Base-by-base conservation (phyloP, 2,329 filamentous ascomycete species). In the Diaporthe australafricana region DNA sequence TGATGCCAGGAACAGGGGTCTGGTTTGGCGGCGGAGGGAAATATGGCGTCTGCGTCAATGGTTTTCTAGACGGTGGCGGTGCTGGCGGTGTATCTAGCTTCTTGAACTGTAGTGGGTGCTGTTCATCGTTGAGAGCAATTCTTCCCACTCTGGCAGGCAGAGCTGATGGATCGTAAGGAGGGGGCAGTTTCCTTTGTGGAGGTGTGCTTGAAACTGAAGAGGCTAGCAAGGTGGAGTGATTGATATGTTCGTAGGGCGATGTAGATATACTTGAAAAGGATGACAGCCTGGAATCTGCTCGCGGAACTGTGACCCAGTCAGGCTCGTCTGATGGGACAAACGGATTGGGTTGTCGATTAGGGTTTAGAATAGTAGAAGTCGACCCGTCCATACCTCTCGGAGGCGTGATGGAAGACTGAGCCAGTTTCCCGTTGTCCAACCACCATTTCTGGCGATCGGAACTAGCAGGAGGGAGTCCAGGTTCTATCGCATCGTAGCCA, bases 401-500 rank as follows among this genome's bases (percentile, higher is more conserved):
- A 11, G 93, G 90, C 72, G 87, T 86, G 47, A 97, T 84, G 20
- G 88, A 87, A 7, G 94, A 95, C 75, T 92, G 91, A 16, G 93
- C 95, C 68, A 94, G 92, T 75, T 93, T 89, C 68, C 91, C 91
- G 77, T 91, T 90, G 68, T 92, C 88, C 32, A 92, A 83, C 91
- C 91, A 93, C 91, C 91, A 93, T 79, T 91, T 91, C 74, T 90
- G 87, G n/a, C 86, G 86, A 77, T 92, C 90, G 20, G 90, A 92
- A 78, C 90, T 92, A 16, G 91, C 90, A 38, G 90, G 88, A 4
- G 91, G 90, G 16, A 93, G 86, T 1, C 94, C 94, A 8, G 94
- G 93, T 78, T 96, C 93, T 73, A 97, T 92, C 20, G 94, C 90
- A 73, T 96, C 92, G 79, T 96, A 95, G 1, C 92, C 93, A 53